Evolutionary conservation across 495 filamentous ascomycete species (phyloP).

Genomic region (Cairneyella variabilis): DNA sequence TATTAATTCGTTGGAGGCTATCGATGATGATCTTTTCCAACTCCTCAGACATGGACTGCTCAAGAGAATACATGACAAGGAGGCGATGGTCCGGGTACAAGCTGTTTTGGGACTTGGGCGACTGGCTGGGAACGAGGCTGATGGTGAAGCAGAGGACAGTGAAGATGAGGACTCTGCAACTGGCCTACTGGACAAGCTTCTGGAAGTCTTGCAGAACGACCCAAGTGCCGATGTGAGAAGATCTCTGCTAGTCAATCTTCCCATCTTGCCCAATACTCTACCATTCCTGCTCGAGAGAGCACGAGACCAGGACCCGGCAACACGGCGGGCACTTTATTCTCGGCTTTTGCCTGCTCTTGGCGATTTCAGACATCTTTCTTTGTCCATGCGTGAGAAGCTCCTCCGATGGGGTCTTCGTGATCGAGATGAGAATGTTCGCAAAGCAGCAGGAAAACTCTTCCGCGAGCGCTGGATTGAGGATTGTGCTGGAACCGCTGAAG

Average conservation of each 20-base stretch:
- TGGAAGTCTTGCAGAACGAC: conserved; percentile 91
- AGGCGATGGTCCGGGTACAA: conserved; percentile 85
- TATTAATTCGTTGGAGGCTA: conserved; percentile 85
- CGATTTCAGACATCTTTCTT: conserved; percentile 91
- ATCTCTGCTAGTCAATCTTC: conserved; percentile 82
- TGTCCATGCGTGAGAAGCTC: conserved; percentile 95
- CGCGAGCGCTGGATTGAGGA: conserved; percentile 95
- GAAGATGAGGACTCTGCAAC: conserved; percentile 53
- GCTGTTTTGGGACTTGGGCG: conserved; percentile 87
- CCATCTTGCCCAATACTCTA: conserved; percentile 74
- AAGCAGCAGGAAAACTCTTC: conserved; percentile 86
- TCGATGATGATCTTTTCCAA: conserved; percentile 86
- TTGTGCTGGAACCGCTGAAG: conserved; percentile 63
- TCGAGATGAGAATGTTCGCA: conserved; percentile 89
- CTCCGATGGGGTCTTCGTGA: conserved; percentile 94
- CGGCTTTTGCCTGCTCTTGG: conserved; percentile 83
- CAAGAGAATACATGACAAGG: conserved; percentile 87
- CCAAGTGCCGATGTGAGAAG: conserved; percentile 89
- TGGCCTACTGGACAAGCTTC: conserved; percentile 72
- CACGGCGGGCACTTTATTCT: conserved; percentile 81
- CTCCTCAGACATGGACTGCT: conserved; percentile 69
- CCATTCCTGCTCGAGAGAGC: conserved; percentile 89
- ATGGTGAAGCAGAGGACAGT: conserved; percentile 67
- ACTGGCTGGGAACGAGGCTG: conserved; percentile 74
- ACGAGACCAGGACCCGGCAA: conserved; percentile 79